A percentile compares a stretch with the other conserved stretches of the same genome.
Conservation (phyloP, 805 yeast species). For the Zygoascus bituminiphila region DNA sequence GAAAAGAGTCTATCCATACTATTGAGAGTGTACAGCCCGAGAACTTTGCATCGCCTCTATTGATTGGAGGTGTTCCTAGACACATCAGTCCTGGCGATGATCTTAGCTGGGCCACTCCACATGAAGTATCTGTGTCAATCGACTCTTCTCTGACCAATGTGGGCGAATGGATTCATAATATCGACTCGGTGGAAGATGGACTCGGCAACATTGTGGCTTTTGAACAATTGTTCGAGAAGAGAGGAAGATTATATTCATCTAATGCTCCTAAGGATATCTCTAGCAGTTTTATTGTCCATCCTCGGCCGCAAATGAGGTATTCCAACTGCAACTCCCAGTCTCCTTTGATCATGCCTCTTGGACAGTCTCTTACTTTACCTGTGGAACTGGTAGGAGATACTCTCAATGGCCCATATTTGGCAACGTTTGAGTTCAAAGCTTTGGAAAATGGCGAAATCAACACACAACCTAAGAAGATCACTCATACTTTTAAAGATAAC, state of each 20-base stretch:
- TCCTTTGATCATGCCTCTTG: slow-evolving; percentile 26
- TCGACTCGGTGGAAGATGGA: slow-evolving; percentile 56
- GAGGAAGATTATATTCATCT: slow-evolving; percentile 25
- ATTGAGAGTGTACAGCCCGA: slow-evolving; percentile 46
- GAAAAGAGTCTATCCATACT: slow-evolving; percentile 34
- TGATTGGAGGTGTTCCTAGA: slow-evolving; percentile 15
- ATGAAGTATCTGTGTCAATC: slow-evolving; percentile 35
- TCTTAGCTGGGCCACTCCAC: slow-evolving; percentile 30
- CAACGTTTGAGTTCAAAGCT: slow-evolving; percentile 16
- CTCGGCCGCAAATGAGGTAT: slow-evolving; percentile 45
- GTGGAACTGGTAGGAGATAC: slow-evolving; percentile 11
- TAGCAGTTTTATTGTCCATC: slow-evolving; percentile 44
- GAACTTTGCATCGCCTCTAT: slow-evolving; percentile 29
- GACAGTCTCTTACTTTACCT: slow-evolving; percentile 18
- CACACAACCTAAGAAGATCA: neutral
- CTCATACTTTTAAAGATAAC: slow-evolving; percentile 6
- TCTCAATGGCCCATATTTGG: slow-evolving; percentile 42
- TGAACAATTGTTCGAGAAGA: slow-evolving; percentile 14
- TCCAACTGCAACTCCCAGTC: slow-evolving; percentile 24
- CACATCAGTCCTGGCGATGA: slow-evolving; percentile 16
- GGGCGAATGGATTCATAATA: slow-evolving; percentile 50
- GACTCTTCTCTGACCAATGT: slow-evolving; percentile 35
- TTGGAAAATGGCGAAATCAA: neutral
- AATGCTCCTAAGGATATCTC: slow-evolving; percentile 31
- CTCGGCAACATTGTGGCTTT: slow-evolving; percentile 47